Conservation (phyloP, 2,329 filamentous ascomycete species). For the Plectosphaerella cucumerina region DNA sequence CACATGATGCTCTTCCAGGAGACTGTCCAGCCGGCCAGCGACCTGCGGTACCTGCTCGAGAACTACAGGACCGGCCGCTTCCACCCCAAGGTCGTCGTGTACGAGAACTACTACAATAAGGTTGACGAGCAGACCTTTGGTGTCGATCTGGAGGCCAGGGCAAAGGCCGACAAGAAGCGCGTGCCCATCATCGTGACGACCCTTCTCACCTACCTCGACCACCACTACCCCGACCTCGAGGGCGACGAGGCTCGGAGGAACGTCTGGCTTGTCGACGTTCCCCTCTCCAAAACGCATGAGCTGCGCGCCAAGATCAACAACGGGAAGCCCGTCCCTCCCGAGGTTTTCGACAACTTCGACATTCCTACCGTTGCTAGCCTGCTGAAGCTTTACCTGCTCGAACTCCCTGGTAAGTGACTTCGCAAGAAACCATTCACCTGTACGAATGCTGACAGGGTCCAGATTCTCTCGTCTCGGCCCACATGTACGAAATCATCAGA, state of each 20-base stretch:
- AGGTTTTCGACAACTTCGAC: slow-evolving; percentile 82
- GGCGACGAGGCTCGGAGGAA: slow-evolving; percentile 88
- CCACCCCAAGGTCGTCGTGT: slow-evolving; percentile 82
- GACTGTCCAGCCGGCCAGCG: slow-evolving; percentile 89
- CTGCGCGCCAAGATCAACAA: slow-evolving; percentile 81
- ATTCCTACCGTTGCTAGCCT: slow-evolving; percentile 90
- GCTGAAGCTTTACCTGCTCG: slow-evolving; percentile 89
- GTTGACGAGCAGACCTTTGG: slow-evolving; percentile 98
- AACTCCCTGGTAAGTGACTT: slow-evolving; percentile 75
- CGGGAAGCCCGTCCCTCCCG: slow-evolving; percentile 71
- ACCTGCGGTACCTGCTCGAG: slow-evolving; percentile 89
- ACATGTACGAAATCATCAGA: slow-evolving; percentile 98
- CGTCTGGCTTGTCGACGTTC: slow-evolving; percentile 94
- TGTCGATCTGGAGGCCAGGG: slow-evolving; percentile 93
- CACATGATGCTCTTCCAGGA: slow-evolving; percentile 99
- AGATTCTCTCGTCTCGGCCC: slow-evolving; percentile 98
- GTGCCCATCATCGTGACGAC: slow-evolving; percentile 91
- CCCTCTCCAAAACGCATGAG: slow-evolving; percentile 77
- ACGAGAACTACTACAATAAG: slow-evolving; percentile 99
- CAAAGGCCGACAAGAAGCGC: slow-evolving; percentile 89
- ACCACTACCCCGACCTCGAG: slow-evolving; percentile 95
- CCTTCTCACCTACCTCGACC: slow-evolving; percentile 90
- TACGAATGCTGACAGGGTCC: slow-evolving; percentile 19
- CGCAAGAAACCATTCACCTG: too few species aligned
- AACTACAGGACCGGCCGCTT: slow-evolving; percentile 96